A percentile compares a stretch with the other conserved stretches of the same genome.
Evolutionary conservation across 139 green algal genomes (phyloP).

Genomic region (Tetratostichococcus sp.): DNA sequence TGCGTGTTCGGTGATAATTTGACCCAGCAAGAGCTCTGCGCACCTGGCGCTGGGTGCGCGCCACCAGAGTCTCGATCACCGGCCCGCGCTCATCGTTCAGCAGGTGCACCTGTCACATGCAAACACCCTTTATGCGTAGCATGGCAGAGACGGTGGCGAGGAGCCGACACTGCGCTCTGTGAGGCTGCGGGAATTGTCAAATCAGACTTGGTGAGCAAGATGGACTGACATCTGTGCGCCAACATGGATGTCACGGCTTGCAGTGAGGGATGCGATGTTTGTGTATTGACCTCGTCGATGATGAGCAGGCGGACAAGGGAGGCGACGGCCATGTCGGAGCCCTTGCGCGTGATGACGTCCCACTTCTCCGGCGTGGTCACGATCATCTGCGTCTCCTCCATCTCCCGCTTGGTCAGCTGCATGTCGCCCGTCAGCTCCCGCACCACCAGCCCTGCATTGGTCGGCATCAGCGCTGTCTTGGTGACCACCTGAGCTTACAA

Average conservation of each 20-base stretch:
- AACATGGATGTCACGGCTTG: too few species aligned
- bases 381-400: conserved; percentile 97
- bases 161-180: too few species aligned
- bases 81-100: conserved; percentile 95
- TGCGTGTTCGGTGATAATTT: too few species aligned
- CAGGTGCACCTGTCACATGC: conserved; percentile 70
- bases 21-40: neutral
- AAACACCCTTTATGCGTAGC: neutral
- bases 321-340: conserved; percentile 67
- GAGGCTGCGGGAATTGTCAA: too few species aligned
- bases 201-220: neutral
- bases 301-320: conserved; percentile 85
- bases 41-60: conserved; percentile 88
- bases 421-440: conserved; percentile 93
- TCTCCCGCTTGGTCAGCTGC: conserved; percentile 92
- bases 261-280: too few species aligned
- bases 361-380: conserved; percentile 99
- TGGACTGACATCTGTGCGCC: too few species aligned
- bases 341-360: conserved; percentile 99
- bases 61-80: conserved; percentile 97
- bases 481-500: too few species aligned
- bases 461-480: neutral
- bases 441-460: conserved; percentile 59
- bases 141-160: too few species aligned
- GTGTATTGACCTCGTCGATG: conserved; percentile 72